phyloP scores from a whole-genome alignment of 2,329 filamentous ascomycete genomes.

The Verticillium dahliae region DNA sequence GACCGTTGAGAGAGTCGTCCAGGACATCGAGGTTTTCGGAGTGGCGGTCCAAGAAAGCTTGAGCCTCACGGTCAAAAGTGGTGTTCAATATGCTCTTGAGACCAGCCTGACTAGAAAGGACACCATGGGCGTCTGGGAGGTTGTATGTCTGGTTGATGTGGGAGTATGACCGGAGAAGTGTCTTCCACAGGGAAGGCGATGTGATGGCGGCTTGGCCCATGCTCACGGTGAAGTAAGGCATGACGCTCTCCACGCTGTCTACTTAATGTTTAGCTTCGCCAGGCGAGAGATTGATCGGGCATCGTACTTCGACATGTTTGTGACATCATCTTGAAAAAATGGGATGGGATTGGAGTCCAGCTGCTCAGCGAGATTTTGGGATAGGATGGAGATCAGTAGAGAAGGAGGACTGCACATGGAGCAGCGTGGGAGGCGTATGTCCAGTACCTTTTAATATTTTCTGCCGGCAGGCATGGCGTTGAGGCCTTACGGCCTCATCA shows the following conservation, averaged over 20 bases:
- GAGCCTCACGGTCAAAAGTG: constrained; percentile 24
- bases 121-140: constrained; percentile 9
- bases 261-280: background rate
- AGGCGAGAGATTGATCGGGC: background rate
- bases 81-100: constrained; percentile 20
- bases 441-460: constrained; percentile 1
- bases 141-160: constrained; percentile 7
- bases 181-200: constrained; percentile 9
- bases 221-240: constrained; percentile 11
- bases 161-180: constrained; percentile 9
- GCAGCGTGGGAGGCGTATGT: background rate
- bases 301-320: background rate
- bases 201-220: constrained; percentile 10
- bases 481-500: constrained; percentile 17
- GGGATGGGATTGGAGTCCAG: background rate
- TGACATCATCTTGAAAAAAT: background rate
- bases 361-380: background rate
- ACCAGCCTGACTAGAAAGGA: constrained; percentile 15
- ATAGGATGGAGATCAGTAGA: background rate
- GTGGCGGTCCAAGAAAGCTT: constrained; percentile 22
- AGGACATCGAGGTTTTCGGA: constrained; percentile 1
- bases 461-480: constrained; percentile 1
- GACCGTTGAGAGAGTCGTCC: constrained; percentile 18
- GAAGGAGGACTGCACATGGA: background rate
- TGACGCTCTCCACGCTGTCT: constrained; percentile 10